Base-by-base conservation (phyloP, 495 filamentous ascomycete species). In the Venustampulla echinocandica region DNA sequence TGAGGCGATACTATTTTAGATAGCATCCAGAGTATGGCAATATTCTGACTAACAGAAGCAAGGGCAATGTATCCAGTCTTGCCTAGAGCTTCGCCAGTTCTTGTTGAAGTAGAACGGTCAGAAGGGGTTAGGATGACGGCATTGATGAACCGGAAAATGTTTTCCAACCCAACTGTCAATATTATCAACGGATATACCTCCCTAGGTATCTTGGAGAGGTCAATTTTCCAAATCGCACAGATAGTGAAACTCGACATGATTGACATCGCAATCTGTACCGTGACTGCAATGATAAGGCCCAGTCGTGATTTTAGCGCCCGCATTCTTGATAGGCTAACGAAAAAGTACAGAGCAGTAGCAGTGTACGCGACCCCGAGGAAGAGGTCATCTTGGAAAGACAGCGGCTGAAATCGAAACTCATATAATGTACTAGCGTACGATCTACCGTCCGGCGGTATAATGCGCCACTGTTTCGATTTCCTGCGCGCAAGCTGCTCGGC, bases 121-220 rank as follows among this genome's bases (percentile, higher is more conserved):
- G 80, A 71, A 10, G 81, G 78, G 1, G 77, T 81, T 42, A 74
- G 64, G 24, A 84, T 74, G 30, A 86, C 77, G 0, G 77, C 76
- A 52, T 86, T 85, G 53, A 86, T 82, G 41, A 87, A 68, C 25
- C 80, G 70, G 58, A 85, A 76, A 48, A 82, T 82, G 53, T 86
- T 85, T 50, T 85, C 81, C 36, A 85, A 64, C 40, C 83, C 84
- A 59, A 84, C 77, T 24, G 73, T 71, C 30, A 86, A 68, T 11
- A 85, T 70, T n/a, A 85, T 80, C 7, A 83, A 71, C 0, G 83
- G 83, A 61, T 83, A 87, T 21, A 74, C 73, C 33, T 76, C 70
- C 49, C 68, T 67, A 3, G 78, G 78, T 41, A 82, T 67, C 42
- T 73, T 69, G 30, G 78, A 80, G 2, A 82, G 64, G 41, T 80